Conservation (phyloP, 352 stramenopile genomes). For the Globisporangium middletonii region DNA sequence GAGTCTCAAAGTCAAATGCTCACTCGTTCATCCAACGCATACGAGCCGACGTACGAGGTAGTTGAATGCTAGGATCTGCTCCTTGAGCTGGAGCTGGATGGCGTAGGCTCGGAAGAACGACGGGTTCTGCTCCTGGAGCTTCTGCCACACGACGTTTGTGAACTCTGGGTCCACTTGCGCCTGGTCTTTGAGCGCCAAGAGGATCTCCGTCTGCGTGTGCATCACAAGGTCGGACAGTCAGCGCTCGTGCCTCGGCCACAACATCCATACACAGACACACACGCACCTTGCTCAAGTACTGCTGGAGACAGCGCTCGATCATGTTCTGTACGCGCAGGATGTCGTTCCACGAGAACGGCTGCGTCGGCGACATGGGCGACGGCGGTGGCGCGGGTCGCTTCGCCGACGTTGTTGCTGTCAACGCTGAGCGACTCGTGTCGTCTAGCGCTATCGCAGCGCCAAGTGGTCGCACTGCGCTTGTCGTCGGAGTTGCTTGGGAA, state of each 20-base stretch:
- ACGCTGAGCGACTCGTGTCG: background rate
- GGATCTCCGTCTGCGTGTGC: slow-evolving; percentile 46
- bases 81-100: slow-evolving; percentile 81
- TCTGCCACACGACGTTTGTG: slow-evolving; percentile 86
- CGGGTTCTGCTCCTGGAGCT: slow-evolving; percentile 89
- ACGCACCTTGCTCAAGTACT: slow-evolving; percentile 85
- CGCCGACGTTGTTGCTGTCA: background rate
- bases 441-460: background rate
- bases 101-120: slow-evolving; percentile 87
- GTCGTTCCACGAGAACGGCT: slow-evolving; percentile 82
- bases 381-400: background rate
- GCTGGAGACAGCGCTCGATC: slow-evolving; percentile 87
- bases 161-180: slow-evolving; percentile 83
- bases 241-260: no score
- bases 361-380: background rate
- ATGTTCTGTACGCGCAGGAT: slow-evolving; percentile 87
- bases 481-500: no score
- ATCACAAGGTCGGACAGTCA: background rate
- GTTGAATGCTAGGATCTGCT: slow-evolving; percentile 90
- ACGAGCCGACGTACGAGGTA: slow-evolving; percentile 58
- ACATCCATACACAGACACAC: background rate
- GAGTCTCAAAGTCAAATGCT: no score
- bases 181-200: slow-evolving; percentile 54
- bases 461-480: no score
- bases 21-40: no score